Evolutionary conservation across 2,329 filamentous ascomycete species (phyloP), one percentile per base, ranked within the genome.

Genomic region (Zymoseptoria tritici): DNA sequence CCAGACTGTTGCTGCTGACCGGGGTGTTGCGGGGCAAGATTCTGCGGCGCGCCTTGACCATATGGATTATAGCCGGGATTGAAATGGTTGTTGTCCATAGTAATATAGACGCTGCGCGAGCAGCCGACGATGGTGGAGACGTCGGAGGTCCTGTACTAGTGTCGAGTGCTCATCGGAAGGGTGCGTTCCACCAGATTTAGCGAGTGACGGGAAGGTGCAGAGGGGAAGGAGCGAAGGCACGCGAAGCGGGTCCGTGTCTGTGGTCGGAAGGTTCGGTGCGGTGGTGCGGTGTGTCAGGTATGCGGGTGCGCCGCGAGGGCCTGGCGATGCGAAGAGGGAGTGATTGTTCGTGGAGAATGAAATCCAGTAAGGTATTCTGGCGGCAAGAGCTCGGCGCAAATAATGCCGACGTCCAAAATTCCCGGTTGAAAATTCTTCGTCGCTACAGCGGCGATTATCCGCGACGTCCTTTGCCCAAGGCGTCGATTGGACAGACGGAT

Each of bases 41-140:
- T 58, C 36, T 58, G 59, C 56, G 55, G 21, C 46, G 52, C 56
- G 52, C 22, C 31, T 21, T 60, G 62, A 54, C 60, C 57, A 54
- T 67, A 67, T n/a, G 67, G 63, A 57, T 67, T 64, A 57, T 69
- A 68, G 61, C 62, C 63, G 57, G 64, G 61, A 56, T 65, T 61
- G 62, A 66, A 68, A 56, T 66, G 64, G 59, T 64, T 65, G 60
- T 57, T 59, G 57, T 68, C 66, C 66, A 68, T 68, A 57, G 21
- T 60, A 60, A 58, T 49, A 52, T 52, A 49, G 52, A 24, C 49
- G 49, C 46, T 36, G 36, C 55, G 52, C 24, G 21, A 56, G 59
- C 59, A 56, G 57, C 36, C 54, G 36, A 31, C 50, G 54, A 36
- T 52, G 58, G 61, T 56, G 58, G 60, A 55, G 62, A 57, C 57